These are phyloP conservation scores for Ustilago sp. DNA, from an alignment of 1,284 basidiomycete genomes.

Conservation along the genomic window DNA sequence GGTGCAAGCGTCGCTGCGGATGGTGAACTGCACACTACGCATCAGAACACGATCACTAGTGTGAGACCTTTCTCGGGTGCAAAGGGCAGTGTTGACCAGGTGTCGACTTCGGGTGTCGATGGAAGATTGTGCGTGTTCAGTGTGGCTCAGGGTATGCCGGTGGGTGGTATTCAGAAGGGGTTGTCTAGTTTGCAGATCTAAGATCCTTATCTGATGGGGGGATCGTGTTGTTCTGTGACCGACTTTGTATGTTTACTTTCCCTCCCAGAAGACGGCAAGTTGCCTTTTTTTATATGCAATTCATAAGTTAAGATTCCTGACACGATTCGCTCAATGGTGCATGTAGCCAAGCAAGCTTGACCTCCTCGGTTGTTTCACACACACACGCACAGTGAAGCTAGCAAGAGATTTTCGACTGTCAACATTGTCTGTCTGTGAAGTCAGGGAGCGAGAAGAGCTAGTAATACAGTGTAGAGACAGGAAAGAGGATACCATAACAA, in stretches of 20 bases:
- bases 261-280: no score
- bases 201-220: neutral
- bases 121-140: conserved; percentile 94
- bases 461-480: conserved; percentile 31
- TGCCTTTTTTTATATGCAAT: neutral
- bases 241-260: no score
- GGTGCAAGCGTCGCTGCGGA: conserved; percentile 78
- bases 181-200: conserved; percentile 56
- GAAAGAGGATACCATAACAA: neutral
- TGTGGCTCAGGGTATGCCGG: conserved; percentile 71
- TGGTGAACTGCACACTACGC: conserved; percentile 77
- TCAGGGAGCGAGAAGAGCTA: conserved; percentile 6
- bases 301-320: neutral
- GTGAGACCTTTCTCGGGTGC: conserved; percentile 70
- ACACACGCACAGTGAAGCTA: neutral
- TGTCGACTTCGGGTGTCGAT: conserved; percentile 95
- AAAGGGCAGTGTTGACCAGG: conserved; percentile 74
- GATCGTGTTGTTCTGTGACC: neutral
- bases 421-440: conserved; percentile 1
- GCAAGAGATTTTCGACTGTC: neutral
- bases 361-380: neutral
- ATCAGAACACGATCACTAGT: conserved; percentile 98
- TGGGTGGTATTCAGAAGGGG: conserved; percentile 58
- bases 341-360: neutral
- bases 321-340: neutral